Evolutionary conservation across 2,329 filamentous ascomycete genomes (phyloP), one percentile per base, ranked within the genome.

Genomic region (Neocucurbitaria cava): DNA sequence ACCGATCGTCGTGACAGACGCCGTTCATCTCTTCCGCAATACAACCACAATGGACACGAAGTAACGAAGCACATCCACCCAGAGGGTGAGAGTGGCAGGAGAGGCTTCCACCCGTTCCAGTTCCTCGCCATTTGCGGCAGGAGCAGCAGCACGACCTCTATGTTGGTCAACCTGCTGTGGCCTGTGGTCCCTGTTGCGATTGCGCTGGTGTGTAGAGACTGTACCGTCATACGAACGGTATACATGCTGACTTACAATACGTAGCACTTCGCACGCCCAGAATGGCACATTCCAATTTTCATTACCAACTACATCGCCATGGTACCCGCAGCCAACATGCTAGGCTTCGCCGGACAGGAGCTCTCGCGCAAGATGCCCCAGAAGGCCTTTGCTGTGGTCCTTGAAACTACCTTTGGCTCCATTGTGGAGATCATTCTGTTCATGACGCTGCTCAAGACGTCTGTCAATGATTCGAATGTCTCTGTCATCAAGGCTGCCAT

Each of bases 401-500:
- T 84, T 10, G 83, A 85, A 64, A 84, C 81, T 1, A 81, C 81
- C 0, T 74, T 92, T 47, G 90, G 89, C 2, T 90, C 89, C 0
- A 77, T 92, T 9, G 90, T 95, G 48, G 91, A 96, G 71, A 88
- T 96, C 52, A 85, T 96, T 42, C 78, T 96, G 26, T 95, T 96
- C 76, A 89, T 94, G 80, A 84, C 93, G 2, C 78, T 96, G 41
- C 81, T 95, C 42, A 76, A 78, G 56, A 82, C 78, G 79, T 72
- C 66, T n/a, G 43, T 48, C 3, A 58, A 58, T 17, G 68, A 75
- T 18, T 65, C 72, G 8, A 77, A 77, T n/a, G 70, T 89, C 55
- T 81, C 83, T n/a, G 89, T 95, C 63, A 91, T 96, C 64, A 86
- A 91, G 69, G 90, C 90, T 49, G 91, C 92, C 21, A 93, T 96